Conservation (phyloP, 192 early-diverging fungal genomes). For the Chytriomyces sp. region DNA sequence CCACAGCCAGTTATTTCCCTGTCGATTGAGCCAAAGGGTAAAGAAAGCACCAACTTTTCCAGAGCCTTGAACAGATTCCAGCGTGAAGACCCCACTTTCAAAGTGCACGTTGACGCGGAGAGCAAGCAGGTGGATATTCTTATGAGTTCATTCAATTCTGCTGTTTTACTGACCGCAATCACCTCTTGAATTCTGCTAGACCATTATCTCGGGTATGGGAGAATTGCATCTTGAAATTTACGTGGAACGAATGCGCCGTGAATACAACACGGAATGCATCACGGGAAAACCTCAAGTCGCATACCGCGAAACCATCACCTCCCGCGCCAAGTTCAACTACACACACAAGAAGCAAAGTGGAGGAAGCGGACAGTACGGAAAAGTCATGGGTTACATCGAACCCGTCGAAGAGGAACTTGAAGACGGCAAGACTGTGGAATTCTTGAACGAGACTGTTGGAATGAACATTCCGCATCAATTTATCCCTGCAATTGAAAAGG, state of each 20-base stretch:
- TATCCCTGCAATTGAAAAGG: conserved; percentile 96
- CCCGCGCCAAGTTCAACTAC: conserved; percentile 82
- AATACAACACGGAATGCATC: conserved; percentile 93
- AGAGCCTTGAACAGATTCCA: conserved; percentile 76
- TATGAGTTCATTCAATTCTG: conserved; percentile 51
- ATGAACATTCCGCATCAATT: conserved; percentile 93
- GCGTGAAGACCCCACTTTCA: conserved; percentile 91
- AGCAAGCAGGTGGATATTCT: conserved; percentile 74
- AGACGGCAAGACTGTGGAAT: conserved; percentile 66
- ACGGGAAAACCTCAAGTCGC: conserved; percentile 98
- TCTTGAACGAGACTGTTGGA: conserved; percentile 86
- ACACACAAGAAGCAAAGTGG: conserved; percentile 99
- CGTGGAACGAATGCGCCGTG: conserved; percentile 98
- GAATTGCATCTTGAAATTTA: conserved; percentile 97
- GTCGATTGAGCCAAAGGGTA: conserved; percentile 81
- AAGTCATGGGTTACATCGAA: conserved; percentile 90
- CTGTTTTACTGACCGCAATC: too few relatives aligned
- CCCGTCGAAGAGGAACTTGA: conserved; percentile 72
- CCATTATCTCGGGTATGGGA: conserved; percentile 92
- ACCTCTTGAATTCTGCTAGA: conserved; percentile 59
- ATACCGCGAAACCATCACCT: conserved; percentile 91
- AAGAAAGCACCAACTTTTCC: conserved; percentile 79
- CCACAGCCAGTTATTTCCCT: conserved; percentile 93
- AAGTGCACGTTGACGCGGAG: conserved; percentile 80
- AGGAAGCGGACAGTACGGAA: conserved; percentile 94